Evolutionary conservation across 2,329 filamentous ascomycete genomes (phyloP).

Genomic region (Aureobasidium uvarum): DNA sequence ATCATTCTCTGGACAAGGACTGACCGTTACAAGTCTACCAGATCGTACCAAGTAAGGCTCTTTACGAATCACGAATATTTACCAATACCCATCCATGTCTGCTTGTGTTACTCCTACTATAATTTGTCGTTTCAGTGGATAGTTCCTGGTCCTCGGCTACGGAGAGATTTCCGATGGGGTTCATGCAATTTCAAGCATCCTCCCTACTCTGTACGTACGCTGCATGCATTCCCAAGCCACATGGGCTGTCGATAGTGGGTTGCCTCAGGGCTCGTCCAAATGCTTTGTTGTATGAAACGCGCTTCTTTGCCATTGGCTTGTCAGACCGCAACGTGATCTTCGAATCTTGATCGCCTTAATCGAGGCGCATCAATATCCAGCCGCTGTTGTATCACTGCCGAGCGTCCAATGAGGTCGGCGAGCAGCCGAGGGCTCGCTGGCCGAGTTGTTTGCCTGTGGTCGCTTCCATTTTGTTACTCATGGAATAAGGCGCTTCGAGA

Average conservation of each 20-base stretch:
- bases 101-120: not conserved
- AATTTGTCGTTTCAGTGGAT: not conserved
- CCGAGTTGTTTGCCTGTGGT: not conserved
- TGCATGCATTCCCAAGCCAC: no score
- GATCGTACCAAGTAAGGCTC: constrained; percentile 29
- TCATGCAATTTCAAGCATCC: not conserved
- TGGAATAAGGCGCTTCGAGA: not conserved
- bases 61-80: constrained; percentile 4
- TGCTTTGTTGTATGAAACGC: not conserved
- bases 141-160: not conserved
- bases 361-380: constrained; percentile 7
- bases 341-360: constrained; percentile 2
- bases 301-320: constrained; percentile 9
- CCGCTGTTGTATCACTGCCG: constrained; percentile 6
- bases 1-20: not conserved
- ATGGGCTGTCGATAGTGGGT: not conserved
- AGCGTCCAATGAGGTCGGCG: not conserved
- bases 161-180: not conserved
- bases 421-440: constrained; percentile 12
- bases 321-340: not conserved
- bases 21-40: constrained; percentile 25
- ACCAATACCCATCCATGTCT: not conserved
- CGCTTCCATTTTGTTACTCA: not conserved
- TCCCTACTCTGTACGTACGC: no score
- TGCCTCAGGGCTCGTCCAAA: not conserved